Percentiles rank a stretch among this genome's conserved stretches.
Conservation (phyloP, 495 filamentous ascomycete species). For the Parachaetomium inaequale region DNA sequence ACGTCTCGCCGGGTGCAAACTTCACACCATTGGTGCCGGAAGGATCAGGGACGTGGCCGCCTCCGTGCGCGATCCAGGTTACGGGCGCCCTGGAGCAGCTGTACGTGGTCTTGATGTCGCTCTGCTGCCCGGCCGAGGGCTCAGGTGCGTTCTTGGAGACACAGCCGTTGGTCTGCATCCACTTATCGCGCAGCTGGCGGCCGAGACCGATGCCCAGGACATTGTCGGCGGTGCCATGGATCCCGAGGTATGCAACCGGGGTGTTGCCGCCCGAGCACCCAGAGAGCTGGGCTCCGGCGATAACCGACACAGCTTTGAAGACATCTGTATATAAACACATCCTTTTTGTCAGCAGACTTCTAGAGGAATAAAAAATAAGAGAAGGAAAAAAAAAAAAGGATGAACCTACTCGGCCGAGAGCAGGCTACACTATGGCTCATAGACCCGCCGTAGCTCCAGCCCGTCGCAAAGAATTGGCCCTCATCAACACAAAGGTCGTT, state of each 20-base stretch:
- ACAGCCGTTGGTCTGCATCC: not conserved
- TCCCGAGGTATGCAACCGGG: not conserved
- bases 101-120: constrained; percentile 35
- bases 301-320: not conserved
- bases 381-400: too few species aligned
- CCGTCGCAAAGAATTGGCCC: not conserved
- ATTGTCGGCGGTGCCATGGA: not conserved
- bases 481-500: not conserved
- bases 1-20: constrained; percentile 18
- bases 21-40: constrained; percentile 12
- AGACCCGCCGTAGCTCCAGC: not conserved
- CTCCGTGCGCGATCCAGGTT: constrained; percentile 22
- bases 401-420: not conserved
- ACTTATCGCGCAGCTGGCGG: not conserved
- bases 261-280: not conserved
- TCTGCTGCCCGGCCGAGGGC: constrained; percentile 29
- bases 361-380: too few species aligned
- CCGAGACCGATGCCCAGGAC: not conserved
- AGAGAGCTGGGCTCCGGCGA: not conserved
- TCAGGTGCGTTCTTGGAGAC: constrained; percentile 32
- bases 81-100: constrained; percentile 30
- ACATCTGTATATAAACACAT: not conserved
- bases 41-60: constrained; percentile 20
- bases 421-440: not conserved
- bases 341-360: not conserved